Percentiles rank a stretch among this genome's conserved stretches.
These are phyloP conservation scores for Prunus padus DNA, from an alignment of 306 rosid genomes.

Conservation along the genomic window DNA sequence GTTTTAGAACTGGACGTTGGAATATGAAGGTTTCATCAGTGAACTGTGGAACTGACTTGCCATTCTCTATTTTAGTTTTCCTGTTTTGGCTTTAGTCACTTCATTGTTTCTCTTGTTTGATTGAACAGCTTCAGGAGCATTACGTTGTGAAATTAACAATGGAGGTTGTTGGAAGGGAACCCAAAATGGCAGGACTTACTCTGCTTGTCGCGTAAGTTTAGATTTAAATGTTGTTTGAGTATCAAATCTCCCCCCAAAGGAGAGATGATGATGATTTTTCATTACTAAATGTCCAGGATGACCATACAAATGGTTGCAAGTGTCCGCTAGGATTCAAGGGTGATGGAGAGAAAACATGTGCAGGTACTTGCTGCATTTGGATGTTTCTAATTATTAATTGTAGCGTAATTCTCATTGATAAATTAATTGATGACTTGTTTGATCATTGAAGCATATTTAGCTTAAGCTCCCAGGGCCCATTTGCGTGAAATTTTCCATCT, in stretches of 20 bases:
- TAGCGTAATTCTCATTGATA: neutral
- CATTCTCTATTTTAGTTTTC: neutral
- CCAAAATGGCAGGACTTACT: slow-evolving; percentile 50
- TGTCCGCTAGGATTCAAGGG: slow-evolving; percentile 94
- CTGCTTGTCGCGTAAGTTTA: slow-evolving; percentile 80
- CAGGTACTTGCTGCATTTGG: slow-evolving; percentile 52
- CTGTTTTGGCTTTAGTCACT: neutral
- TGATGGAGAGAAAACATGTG: slow-evolving; percentile 68
- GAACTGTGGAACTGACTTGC: neutral
- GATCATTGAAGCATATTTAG: slow-evolving; percentile 1
- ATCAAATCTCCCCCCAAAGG: neutral
- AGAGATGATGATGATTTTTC: neutral
- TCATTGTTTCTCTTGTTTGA: slow-evolving; percentile 10
- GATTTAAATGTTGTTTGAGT: neutral
- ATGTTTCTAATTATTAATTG: neutral
- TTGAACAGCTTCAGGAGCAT: slow-evolving; percentile 72
- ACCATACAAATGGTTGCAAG: slow-evolving; percentile 63
- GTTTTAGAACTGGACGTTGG: neutral
- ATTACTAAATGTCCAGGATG: slow-evolving; percentile 51
- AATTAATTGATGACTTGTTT: neutral
- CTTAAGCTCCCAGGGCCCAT: neutral
- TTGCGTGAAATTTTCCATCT: neutral
- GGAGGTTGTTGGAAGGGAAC: slow-evolving; percentile 94
- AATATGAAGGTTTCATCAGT: neutral
- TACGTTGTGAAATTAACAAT: slow-evolving; percentile 74